Evolutionary conservation across 2,329 filamentous ascomycete species (phyloP), one percentile per base, ranked within the genome.

Genomic region (Nemania sp.): DNA sequence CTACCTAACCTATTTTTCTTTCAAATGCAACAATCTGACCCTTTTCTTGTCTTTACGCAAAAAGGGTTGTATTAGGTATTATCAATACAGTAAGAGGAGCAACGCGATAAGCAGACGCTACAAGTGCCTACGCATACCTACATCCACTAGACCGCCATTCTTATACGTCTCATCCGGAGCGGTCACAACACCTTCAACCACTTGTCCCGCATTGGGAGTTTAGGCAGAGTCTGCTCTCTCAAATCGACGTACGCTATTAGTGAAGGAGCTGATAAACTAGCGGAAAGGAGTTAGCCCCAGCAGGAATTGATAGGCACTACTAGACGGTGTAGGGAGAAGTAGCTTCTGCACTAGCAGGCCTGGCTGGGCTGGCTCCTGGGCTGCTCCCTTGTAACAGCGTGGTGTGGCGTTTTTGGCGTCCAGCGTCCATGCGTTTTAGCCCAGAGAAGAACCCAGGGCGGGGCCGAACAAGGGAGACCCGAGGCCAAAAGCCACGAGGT

Each of bases 101-200:
- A 54, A 55, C 38, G 35, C 26, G 8, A 62, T 22, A 47, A 45
- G 41, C 29, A 47, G 7, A 20, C 5, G 11, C 38, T 43, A 13
- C 5, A 43, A n/a, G 38, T 43, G 20, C 18, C 18, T 45, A 45
- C 41, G 41, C 55, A 15, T 43, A 45, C 18, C 18, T 45, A 45
- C 41, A 41, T 62, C 18, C 26, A 49, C 29, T 54, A 68, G 66
- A 68, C 66, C 66, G 66, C 66, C 47, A 68, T 54, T 68, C 66
- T 68, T 65, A 65, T 65, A 62, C 32, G 41, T 54, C 43, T 41
- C 52, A 43, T 57, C 52, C 11, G 26, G 43, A 65, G 56, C 53
- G 62, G 62, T 65, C 66, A 68, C 62, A 29, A 65, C 56, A 53
- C 52, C 62, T 38, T 49, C 47, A n/a, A n/a, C n/a, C 56, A 56